Percentiles rank a stretch among this genome's conserved stretches.
Conservation (phyloP, 306 rosid species). For the Vigna unguiculata region DNA sequence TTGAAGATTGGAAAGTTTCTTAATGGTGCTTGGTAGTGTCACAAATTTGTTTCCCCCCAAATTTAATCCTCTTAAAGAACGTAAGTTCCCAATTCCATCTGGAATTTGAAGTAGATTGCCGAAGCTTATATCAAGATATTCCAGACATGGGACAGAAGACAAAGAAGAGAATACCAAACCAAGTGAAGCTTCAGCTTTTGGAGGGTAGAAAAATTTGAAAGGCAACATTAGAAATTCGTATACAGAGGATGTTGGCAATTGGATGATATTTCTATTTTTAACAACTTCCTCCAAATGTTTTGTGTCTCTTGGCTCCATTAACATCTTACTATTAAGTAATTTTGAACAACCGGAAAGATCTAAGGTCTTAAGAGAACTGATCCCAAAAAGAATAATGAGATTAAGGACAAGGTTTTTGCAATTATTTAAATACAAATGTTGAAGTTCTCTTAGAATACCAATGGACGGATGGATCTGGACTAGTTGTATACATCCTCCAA, state of each 20-base stretch:
- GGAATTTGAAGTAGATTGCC: constrained; percentile 5
- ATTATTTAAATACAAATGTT: background rate
- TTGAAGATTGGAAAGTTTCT: background rate
- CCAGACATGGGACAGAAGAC: background rate
- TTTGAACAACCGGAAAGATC: background rate
- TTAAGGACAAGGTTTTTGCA: background rate
- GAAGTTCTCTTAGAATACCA: background rate
- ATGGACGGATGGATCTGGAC: background rate
- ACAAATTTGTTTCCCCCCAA: constrained; percentile 1
- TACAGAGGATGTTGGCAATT: background rate
- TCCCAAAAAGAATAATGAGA: background rate
- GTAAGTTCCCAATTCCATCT: background rate
- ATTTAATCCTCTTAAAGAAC: background rate
- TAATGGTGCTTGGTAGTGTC: background rate
- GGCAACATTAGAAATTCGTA: background rate
- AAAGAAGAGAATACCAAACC: background rate
- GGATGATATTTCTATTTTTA: background rate
- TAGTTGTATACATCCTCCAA: background rate
- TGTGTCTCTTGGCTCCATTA: background rate
- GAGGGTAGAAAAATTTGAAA: background rate
- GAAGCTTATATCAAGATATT: background rate
- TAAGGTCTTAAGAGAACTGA: background rate
- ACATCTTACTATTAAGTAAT: background rate
- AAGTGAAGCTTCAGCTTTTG: background rate
- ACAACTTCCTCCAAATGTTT: background rate